Base-by-base conservation (phyloP, 345 rosid species). In the Tarenaya hassleriana region DNA sequence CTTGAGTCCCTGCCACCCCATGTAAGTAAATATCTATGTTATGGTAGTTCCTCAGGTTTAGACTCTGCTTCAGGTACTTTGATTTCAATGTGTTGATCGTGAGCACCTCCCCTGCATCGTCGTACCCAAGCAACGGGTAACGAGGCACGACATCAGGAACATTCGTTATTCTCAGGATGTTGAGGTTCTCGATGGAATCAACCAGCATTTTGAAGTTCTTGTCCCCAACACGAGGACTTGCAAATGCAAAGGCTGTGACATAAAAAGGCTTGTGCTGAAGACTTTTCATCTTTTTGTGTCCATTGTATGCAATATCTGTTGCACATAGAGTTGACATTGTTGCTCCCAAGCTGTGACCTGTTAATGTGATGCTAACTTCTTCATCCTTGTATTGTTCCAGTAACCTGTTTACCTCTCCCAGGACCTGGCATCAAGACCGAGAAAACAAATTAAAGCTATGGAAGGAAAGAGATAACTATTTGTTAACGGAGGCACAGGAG, bases 281-380 rank as follows among this genome's bases (percentile, higher is more conserved):
- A n/a, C 17, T 15, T 31, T 52, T 17, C 47, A 39, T 18, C 52
- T 42, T 63, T 61, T 57, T 69, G 39, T 56, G 56, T 40, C 69
- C 61, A 7, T 66, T 69, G 10, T 60, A 35, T 7, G 64, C 76
- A 15, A 86, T 62, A 70, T 83, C 95, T 4, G 63, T 60, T 5
- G 92, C 83, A 15, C 62, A 68, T 27, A 87, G 60, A 18, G 75
- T 68, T 49, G 78, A 76, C 17, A 81, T 52, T 0, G 87, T 71
- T 8, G 68, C 86, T 1, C 88, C 88, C 37, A 83, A 55, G 73
- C 86, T 86, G 59, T 78, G 88, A 6, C 91, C 85, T 0, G 78
- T 58, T 48, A 71, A 20, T 0, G 85, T 83, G 42, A 77, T 78
- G 73, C 84, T 80, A 41, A 73, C 48, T 54, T 78, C 91, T 49